Evolutionary conservation across 768 basidiomycete genomes (phyloP).

Genomic region (Leccinum subtestaceum): DNA sequence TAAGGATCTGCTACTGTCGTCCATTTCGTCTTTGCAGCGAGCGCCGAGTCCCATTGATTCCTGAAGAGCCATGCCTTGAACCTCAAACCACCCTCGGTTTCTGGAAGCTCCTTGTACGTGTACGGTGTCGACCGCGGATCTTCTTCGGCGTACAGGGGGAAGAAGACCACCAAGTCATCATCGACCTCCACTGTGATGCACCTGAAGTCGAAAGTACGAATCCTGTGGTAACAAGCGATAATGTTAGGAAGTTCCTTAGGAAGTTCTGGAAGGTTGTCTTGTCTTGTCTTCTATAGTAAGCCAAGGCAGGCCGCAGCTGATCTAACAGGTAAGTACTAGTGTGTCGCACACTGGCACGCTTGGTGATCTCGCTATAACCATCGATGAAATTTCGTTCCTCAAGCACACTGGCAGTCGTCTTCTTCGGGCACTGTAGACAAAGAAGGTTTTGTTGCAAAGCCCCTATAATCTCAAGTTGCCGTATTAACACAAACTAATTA

Average conservation of each 20-base stretch:
- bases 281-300: too few species aligned
- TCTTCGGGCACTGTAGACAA: too few species aligned
- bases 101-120: neutral
- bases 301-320: too few species aligned
- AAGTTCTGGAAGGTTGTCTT: too few species aligned
- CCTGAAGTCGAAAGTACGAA: neutral
- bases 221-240: neutral
- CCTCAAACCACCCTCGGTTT: neutral
- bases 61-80: neutral
- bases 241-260: neutral
- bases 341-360: too few species aligned
- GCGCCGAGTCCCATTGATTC: neutral
- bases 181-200: neutral
- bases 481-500: too few species aligned
- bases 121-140: neutral
- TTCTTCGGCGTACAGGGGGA: neutral
- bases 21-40: neutral
- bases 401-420: too few species aligned
- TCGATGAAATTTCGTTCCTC: too few species aligned
- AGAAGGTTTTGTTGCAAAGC: too few species aligned
- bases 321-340: too few species aligned
- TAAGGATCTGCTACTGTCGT: neutral
- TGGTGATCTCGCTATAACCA: too few species aligned
- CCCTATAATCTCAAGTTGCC: too few species aligned
- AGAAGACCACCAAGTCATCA: neutral